phyloP scores from a whole-genome alignment of 2,329 filamentous ascomycete species.

The Penicillium verrucosum region DNA sequence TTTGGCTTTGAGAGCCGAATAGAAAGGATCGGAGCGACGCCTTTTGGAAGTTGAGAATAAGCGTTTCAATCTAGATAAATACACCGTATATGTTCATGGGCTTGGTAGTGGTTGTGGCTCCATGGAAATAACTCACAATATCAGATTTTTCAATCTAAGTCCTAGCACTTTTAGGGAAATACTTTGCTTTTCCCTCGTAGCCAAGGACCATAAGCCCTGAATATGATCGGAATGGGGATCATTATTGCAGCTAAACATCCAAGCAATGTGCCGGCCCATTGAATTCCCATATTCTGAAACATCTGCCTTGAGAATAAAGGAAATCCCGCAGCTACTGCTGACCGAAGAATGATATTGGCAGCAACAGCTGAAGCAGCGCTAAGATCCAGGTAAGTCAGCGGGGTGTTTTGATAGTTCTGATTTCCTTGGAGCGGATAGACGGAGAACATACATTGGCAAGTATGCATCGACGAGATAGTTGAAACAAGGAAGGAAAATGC shows the following conservation, averaged over 20 bases:
- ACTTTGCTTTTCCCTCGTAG: conserved; percentile 25
- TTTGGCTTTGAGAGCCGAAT: too few species aligned
- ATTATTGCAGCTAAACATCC: conserved; percentile 32
- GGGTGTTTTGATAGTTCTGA: not conserved
- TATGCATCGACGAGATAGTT: conserved; percentile 39
- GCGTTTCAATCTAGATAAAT: not conserved
- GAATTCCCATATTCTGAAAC: conserved; percentile 33
- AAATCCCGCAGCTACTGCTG: conserved; percentile 30
- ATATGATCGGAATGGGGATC: conserved; percentile 32
- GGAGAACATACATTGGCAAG: conserved; percentile 32
- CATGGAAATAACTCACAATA: not conserved
- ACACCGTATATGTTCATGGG: not conserved
- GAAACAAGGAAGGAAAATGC: conserved; percentile 31
- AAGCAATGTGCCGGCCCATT: conserved; percentile 37
- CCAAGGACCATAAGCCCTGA: conserved; percentile 26
- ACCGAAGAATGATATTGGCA: conserved; percentile 35
- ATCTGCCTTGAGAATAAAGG: conserved; percentile 35
- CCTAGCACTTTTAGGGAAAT: not conserved
- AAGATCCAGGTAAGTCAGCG: not conserved
- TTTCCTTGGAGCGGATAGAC: too few species aligned
- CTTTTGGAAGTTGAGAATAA: not conserved
- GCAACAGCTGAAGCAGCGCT: conserved; percentile 36
- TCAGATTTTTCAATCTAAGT: too few species aligned
- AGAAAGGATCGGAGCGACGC: not conserved
- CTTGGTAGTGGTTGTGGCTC: not conserved